Evolutionary conservation across 768 basidiomycete genomes (phyloP).

Genomic region (Chiua virens): DNA sequence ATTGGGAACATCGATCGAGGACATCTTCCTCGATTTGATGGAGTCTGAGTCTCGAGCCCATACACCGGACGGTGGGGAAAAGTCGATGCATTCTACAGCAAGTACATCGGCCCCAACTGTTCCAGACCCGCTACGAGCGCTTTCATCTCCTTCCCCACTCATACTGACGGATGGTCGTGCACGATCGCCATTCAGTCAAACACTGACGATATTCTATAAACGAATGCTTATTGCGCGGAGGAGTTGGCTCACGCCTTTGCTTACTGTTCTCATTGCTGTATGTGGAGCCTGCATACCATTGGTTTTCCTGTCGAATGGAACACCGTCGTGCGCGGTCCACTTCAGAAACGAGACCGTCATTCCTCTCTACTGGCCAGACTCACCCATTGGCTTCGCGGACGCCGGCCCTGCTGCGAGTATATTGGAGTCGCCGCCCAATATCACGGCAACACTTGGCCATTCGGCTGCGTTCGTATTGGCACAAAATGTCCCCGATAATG

Average conservation of each 20-base stretch:
- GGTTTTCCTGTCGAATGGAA: slow-evolving; percentile 54
- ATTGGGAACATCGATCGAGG: slow-evolving; percentile 74
- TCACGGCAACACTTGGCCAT: slow-evolving; percentile 47
- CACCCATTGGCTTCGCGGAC: slow-evolving; percentile 37
- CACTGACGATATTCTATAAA: slow-evolving; percentile 73
- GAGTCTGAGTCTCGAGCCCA: slow-evolving; percentile 26
- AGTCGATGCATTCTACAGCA: slow-evolving; percentile 14
- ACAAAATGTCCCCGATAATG: slow-evolving; percentile 50
- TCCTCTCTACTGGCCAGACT: slow-evolving; percentile 57
- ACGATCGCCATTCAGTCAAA: slow-evolving; percentile 60
- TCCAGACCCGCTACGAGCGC: slow-evolving; percentile 1
- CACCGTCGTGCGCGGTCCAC: slow-evolving; percentile 48
- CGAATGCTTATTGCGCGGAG: slow-evolving; percentile 60
- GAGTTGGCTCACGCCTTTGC: slow-evolving; percentile 65
- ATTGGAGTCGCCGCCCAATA: slow-evolving; percentile 54
- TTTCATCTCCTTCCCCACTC: slow-evolving; percentile 6
- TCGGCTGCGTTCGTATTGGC: slow-evolving; percentile 36
- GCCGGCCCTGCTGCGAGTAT: slow-evolving; percentile 36
- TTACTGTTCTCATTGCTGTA: slow-evolving; percentile 54
- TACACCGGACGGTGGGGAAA: slow-evolving; percentile 28
- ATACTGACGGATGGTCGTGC: slow-evolving; percentile 47
- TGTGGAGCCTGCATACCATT: slow-evolving; percentile 68
- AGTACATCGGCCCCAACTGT: background rate
- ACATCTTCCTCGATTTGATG: slow-evolving; percentile 79
- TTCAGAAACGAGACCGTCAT: slow-evolving; percentile 39